Evolutionary conservation across 257 asterid genomes (phyloP), one percentile per base, ranked within the genome.

Genomic region (Solanum phureja): DNA sequence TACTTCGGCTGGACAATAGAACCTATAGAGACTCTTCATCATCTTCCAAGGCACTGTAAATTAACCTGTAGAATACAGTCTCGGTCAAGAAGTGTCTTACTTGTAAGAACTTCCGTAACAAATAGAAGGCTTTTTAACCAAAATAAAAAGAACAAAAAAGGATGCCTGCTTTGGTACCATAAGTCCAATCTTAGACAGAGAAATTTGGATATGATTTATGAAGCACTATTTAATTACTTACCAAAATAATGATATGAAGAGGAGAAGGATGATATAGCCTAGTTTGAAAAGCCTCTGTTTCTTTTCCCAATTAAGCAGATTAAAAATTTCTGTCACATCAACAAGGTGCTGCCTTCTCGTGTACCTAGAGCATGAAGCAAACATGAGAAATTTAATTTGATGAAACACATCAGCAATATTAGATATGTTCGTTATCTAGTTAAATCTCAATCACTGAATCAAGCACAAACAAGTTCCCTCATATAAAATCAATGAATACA

Each of bases 271-370:
- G 35, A 93, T 87, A 56, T 96, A 95, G 81, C 97, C 99, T 76
- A 96, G 94, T 92, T 95, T 96, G 95, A 95, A 90, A 86, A 96
- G 93, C 89, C 99, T 91, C 87, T 92, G 95, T 90, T 94, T 93
- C 95, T 95, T 95, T 89, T 96, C 98, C 96, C 97, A 89, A 90
- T 91, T 90, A 66, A 96, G 96, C 94, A 92, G 83, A 90, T 96
- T 96, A 91, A 96, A 96, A 85, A 96, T 94, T 93, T 96, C 99
- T 0, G 99, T 96, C 81, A 96, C 98, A 90, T 96, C 99, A 34
- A 96, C 88, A 34, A 96, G 95, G 91, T 96, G 98, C 90, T 94
- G 92, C 86, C 91, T 87, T 87, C 71, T 87, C 87, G 87, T 90
- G 90, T 94, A 96, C 94, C 99, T 96, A 91, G 87, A 71, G 31